Evolutionary conservation across 2,329 filamentous ascomycete species (phyloP), one percentile per base, ranked within the genome.

Genomic region (Aureobasidium sp.): DNA sequence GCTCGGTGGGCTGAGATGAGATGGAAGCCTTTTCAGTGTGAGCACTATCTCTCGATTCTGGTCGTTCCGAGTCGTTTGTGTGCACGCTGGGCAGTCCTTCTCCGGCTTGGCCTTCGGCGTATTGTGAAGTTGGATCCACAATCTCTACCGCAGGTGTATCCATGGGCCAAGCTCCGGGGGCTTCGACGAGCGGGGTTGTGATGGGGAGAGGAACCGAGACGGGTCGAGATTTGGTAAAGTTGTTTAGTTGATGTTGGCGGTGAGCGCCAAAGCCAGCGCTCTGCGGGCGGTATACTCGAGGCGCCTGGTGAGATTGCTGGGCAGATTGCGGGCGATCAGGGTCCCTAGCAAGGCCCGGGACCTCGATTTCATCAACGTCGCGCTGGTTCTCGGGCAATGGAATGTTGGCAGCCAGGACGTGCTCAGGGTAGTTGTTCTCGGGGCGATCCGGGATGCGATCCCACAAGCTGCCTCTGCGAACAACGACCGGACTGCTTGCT

Each of bases 331-430:
- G 55, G 8, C 33, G 55, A n/a, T 87, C 86, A 15, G 86, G 85
- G 60, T 89, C 85, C 60, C 79, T 83, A 0, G 81, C 83, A 5
- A 90, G 78, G 0, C 87, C 88, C 3, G 88, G 88, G 46, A 90
- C 81, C 68, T 94, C 88, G 43, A 95, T 94, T 69, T 95, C 90
- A 47, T 86, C 81, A 8, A 93, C 75, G 68, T 95, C 90, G 50
- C 84, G 80, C 37, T 83, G 78, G 25, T 78, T 78, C 42, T 86
- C 76, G 0, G 89, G 89, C 10, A 94, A 75, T n/a, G 89, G 84
- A 63, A 92, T 81, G 42, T 79, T 77, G 7, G 83, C 80, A 9
- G 86, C 75, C 43, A 82, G 71, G 7, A 72, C 64, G 61, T 72
- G 66, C 60, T 72, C 70, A 0, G 70, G 67, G 42, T 70, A 68